Percentiles rank a stretch among this genome's conserved stretches.
Evolutionary conservation across 352 stramenopile genomes (phyloP).

Genomic region (Aphanomyces stellatus): DNA sequence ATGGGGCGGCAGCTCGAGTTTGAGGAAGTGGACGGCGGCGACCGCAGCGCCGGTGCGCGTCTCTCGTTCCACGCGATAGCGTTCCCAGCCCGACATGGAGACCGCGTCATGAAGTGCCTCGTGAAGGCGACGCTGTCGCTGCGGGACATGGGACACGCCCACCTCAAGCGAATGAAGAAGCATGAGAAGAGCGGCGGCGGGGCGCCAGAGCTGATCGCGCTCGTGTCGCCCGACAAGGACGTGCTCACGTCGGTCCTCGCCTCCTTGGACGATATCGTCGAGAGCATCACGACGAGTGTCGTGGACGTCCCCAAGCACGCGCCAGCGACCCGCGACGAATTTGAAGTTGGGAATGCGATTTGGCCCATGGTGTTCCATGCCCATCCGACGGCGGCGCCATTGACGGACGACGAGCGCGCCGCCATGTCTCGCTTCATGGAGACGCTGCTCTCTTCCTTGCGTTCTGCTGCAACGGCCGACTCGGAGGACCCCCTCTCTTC

Average conservation of each 20-base stretch:
- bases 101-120: conserved; percentile 58
- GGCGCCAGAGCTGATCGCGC: neutral
- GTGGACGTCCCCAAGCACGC: conserved; percentile 8
- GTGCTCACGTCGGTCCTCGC: conserved; percentile 49
- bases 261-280: conserved; percentile 20
- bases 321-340: conserved; percentile 3
- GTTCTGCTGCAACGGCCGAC: neutral
- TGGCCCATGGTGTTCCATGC: conserved; percentile 47
- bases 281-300: neutral
- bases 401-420: neutral
- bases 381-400: neutral
- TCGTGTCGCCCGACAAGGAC: conserved; percentile 21
- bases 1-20: too few relatives aligned
- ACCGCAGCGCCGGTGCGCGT: neutral
- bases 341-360: conserved; percentile 38
- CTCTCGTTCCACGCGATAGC: conserved; percentile 48
- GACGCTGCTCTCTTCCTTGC: too few relatives aligned
- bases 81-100: conserved; percentile 54
- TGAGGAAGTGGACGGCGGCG: neutral
- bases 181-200: too few relatives aligned
- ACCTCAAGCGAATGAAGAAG: conserved; percentile 83
- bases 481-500: too few relatives aligned
- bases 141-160: conserved; percentile 48
- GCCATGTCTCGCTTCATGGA: neutral
- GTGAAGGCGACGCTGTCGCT: conserved; percentile 40